A percentile compares a stretch with the other conserved stretches of the same genome.
Conservation (phyloP, 2,329 filamentous ascomycete species). For the Fusarium sp. region DNA sequence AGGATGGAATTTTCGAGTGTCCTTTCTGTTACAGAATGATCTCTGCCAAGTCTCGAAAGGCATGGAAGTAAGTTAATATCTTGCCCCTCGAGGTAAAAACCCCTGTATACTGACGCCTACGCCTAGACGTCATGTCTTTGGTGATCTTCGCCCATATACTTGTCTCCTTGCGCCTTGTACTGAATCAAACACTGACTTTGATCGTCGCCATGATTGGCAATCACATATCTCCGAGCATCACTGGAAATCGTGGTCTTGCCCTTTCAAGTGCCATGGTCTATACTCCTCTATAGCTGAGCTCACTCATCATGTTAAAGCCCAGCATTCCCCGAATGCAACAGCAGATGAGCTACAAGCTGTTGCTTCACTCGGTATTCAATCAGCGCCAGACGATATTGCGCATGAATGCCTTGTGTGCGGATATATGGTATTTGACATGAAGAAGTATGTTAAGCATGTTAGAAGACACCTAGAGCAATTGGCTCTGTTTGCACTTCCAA, state of each 20-base stretch:
- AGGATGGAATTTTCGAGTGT: slow-evolving; percentile 52
- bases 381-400: neutral
- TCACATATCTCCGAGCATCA: slow-evolving; percentile 42
- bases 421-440: slow-evolving; percentile 9
- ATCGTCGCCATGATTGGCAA: slow-evolving; percentile 42
- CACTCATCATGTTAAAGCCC: no score
- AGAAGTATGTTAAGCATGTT: slow-evolving; percentile 44
- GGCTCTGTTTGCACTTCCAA: slow-evolving; percentile 27
- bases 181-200: slow-evolving; percentile 34
- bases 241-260: slow-evolving; percentile 43
- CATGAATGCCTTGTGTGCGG: slow-evolving; percentile 38
- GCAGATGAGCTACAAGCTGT: no score
- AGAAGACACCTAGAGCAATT: slow-evolving; percentile 46
- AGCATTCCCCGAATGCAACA: no score
- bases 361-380: no score
- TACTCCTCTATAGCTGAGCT: no score
- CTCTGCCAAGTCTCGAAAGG: slow-evolving; percentile 33
- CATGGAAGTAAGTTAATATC: slow-evolving; percentile 50
- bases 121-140: slow-evolving; percentile 52
- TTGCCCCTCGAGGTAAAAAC: neutral
- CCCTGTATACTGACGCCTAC: neutral
- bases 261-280: slow-evolving; percentile 16
- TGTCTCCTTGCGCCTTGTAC: slow-evolving; percentile 50
- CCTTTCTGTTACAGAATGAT: slow-evolving; percentile 56
- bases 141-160: slow-evolving; percentile 55